These are phyloP conservation scores for Euptelea pleiosperma DNA, from an alignment of 164 flowering plant genomes.

Conservation along the genomic window DNA sequence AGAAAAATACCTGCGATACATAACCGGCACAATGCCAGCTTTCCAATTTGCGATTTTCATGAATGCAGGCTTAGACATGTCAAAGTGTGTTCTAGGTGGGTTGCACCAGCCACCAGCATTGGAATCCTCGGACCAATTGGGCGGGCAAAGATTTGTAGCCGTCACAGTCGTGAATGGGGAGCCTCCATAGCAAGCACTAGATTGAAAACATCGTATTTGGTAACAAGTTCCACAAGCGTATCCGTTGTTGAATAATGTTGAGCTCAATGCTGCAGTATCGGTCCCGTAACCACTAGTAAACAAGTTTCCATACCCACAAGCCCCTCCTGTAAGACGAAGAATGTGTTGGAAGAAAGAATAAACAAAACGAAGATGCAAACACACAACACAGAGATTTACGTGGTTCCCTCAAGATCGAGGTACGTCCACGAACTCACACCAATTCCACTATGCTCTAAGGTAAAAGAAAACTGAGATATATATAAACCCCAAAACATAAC, in stretches of 20 bases:
- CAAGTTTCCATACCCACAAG: constrained; percentile 92
- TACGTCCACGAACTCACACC: not conserved
- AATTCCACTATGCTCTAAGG: too few species aligned
- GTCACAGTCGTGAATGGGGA: constrained; percentile 53
- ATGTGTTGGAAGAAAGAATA: too few species aligned
- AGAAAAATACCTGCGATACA: constrained; percentile 56
- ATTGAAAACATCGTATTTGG: constrained; percentile 51
- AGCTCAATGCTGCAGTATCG: constrained; percentile 76
- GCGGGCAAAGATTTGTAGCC: constrained; percentile 89
- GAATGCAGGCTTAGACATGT: constrained; percentile 90
- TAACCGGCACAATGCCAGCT: constrained; percentile 50
- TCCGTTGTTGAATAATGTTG: constrained; percentile 69
- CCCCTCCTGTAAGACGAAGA: constrained; percentile 95
- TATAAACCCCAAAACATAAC: too few species aligned
- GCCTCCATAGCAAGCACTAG: constrained; percentile 38
- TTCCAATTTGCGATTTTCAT: constrained; percentile 47
- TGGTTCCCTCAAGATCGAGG: not conserved
- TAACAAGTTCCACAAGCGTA: constrained; percentile 78
- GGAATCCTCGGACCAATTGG: constrained; percentile 65
- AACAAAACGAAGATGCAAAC: too few species aligned
- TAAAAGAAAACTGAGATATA: too few species aligned
- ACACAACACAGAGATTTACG: not conserved
- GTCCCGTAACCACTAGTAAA: constrained; percentile 65
- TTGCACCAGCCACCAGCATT: constrained; percentile 94
- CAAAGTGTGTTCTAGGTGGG: constrained; percentile 82